These are phyloP conservation scores for Vitis riparia DNA, from an alignment of 164 flowering plant genomes.

Conservation along the genomic window DNA sequence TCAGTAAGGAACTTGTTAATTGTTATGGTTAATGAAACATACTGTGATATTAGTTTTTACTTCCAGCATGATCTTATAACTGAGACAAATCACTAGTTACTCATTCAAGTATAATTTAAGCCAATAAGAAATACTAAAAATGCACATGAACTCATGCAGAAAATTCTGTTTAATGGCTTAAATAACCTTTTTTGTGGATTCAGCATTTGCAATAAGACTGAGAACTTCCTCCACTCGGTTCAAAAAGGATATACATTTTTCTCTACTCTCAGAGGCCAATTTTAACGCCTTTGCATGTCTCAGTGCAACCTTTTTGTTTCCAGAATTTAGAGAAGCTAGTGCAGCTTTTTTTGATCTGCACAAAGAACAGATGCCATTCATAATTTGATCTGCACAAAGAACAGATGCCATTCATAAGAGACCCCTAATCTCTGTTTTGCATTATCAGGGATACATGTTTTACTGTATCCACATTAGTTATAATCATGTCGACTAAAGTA, in stretches of 20 bases:
- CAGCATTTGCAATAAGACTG: constrained; percentile 61
- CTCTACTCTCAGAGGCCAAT: constrained; percentile 60
- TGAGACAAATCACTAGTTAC: not conserved
- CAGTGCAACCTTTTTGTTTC: constrained; percentile 64
- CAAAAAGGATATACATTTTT: constrained; percentile 55
- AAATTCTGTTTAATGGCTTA: not conserved
- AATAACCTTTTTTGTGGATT: constrained; percentile 77
- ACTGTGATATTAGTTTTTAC: not conserved
- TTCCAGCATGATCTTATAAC: not conserved
- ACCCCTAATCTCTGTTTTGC: too few relatives aligned
- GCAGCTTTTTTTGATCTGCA: constrained; percentile 72
- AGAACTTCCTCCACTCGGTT: constrained; percentile 84
- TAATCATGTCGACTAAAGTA: not conserved
- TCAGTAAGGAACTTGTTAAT: not conserved
- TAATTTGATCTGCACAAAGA: not conserved
- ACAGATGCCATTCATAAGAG: not conserved
- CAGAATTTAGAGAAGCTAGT: constrained; percentile 49
- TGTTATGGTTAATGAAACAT: not conserved
- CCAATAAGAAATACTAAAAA: not conserved
- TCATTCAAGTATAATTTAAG: not conserved
- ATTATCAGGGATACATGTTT: too few relatives aligned
- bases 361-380: constrained; percentile 2
- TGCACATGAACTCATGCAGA: not conserved
- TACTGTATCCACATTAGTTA: too few relatives aligned
- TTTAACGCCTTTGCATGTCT: constrained; percentile 64